Conservation (phyloP, 2,329 filamentous ascomycete species). For the Stagonosporopsis vannaccii region DNA sequence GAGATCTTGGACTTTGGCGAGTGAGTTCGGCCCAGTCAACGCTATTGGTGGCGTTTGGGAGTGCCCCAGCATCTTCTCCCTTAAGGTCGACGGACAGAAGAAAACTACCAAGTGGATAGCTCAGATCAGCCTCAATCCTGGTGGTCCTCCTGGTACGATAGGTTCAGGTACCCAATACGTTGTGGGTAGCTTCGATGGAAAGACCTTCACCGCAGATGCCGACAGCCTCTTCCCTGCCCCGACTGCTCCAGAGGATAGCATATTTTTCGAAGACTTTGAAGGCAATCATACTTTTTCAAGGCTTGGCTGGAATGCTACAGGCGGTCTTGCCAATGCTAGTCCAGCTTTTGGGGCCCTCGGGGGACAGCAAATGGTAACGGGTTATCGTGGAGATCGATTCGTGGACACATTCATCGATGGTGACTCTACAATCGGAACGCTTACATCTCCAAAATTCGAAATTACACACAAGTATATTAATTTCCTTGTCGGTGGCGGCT, state of each 20-base stretch:
- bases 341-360: not conserved
- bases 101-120: not conserved
- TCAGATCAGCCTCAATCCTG: not conserved
- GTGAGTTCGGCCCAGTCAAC: constrained; percentile 1
- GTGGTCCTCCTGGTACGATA: constrained; percentile 1
- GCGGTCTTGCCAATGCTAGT: not conserved
- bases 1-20: not conserved
- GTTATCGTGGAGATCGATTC: not conserved
- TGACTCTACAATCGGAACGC: not conserved
- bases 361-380: not conserved
- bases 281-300: not conserved
- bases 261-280: not conserved
- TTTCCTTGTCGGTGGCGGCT: not conserved
- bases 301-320: not conserved
- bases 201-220: not conserved
- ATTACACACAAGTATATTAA: not conserved
- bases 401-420: not conserved
- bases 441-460: not conserved
- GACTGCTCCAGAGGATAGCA: not conserved
- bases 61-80: not conserved
- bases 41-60: not conserved
- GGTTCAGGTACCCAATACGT: constrained; percentile 1
- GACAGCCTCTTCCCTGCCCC: not conserved
- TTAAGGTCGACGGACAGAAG: not conserved
- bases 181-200: not conserved